Conservation (phyloP, 2,329 filamentous ascomycete species). For the Aspergillus intermedius region DNA sequence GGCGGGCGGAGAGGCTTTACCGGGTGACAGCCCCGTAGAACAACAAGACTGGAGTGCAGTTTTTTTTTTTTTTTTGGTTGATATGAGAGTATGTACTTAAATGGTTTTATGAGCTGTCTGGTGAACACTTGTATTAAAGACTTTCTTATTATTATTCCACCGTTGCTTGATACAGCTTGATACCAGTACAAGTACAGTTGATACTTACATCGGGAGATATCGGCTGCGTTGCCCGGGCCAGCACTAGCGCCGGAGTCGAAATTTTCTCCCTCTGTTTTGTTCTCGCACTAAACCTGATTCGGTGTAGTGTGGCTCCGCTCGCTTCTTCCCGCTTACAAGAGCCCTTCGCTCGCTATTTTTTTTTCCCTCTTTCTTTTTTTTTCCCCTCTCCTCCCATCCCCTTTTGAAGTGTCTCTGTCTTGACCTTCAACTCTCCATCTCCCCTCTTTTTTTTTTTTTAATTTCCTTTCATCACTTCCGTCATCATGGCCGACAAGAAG, state of each 20-base stretch:
- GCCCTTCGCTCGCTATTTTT: slow-evolving; percentile 30
- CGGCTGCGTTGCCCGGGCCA: slow-evolving; percentile 26
- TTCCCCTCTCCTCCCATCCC: slow-evolving; percentile 34
- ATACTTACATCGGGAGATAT: slow-evolving; percentile 29
- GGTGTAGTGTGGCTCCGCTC: slow-evolving; percentile 23
- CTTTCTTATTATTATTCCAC: neutral
- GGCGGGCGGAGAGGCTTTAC: neutral
- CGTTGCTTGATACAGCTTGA: neutral
- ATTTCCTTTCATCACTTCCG: slow-evolving; percentile 36
- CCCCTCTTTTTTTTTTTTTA: slow-evolving; percentile 30
- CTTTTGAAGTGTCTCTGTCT: slow-evolving; percentile 26
- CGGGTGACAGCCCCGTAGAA: neutral
- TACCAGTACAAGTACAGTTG: no score
- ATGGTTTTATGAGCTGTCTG: neutral
- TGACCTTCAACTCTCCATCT: slow-evolving; percentile 25
- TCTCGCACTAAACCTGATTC: neutral
- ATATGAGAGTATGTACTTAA: neutral
- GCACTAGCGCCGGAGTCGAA: slow-evolving; percentile 15
- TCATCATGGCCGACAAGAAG: slow-evolving; percentile 37
- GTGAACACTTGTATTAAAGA: neutral
- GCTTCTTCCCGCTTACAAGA: slow-evolving; percentile 34
- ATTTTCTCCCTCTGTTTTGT: slow-evolving; percentile 13
- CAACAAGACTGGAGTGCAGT: no score
- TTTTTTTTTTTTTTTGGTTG: no score
- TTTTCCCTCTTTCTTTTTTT: slow-evolving; percentile 33